These are phyloP conservation scores for Plantago rigida DNA, from an alignment of 305 asterid genomes.

Conservation along the genomic window DNA sequence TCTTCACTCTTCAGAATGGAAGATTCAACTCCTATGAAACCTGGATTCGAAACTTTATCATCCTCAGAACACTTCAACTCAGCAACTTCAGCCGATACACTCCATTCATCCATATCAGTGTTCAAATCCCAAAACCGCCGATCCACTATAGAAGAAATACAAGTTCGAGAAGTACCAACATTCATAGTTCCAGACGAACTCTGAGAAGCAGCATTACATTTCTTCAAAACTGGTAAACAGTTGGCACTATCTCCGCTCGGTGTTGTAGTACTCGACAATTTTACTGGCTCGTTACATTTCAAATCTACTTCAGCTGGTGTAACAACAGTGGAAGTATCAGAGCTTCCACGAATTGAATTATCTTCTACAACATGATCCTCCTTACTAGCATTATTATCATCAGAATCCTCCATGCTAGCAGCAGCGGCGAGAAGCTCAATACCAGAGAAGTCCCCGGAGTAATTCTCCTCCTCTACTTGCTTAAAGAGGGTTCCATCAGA, in stretches of 20 bases:
- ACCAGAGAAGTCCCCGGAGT: slow-evolving; percentile 62
- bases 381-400: slow-evolving; percentile 27
- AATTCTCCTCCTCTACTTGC: slow-evolving; percentile 21
- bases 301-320: slow-evolving; percentile 21
- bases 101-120: slow-evolving; percentile 72
- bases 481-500: slow-evolving; percentile 26
- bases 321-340: slow-evolving; percentile 27
- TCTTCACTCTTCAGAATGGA: slow-evolving; percentile 27
- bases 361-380: slow-evolving; percentile 30
- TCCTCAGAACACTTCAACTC: slow-evolving; percentile 24
- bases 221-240: slow-evolving; percentile 20
- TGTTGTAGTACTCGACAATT: slow-evolving; percentile 15
- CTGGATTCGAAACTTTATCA: slow-evolving; percentile 11
- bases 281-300: slow-evolving; percentile 12
- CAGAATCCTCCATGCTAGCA: slow-evolving; percentile 48
- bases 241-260: slow-evolving; percentile 27
- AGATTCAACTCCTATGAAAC: slow-evolving; percentile 14
- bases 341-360: slow-evolving; percentile 27
- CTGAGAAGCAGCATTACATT: slow-evolving; percentile 25
- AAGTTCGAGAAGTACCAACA: slow-evolving; percentile 19
- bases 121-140: slow-evolving; percentile 75
- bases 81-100: slow-evolving; percentile 36
- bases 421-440: slow-evolving; percentile 81
- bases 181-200: slow-evolving; percentile 29
- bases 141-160: slow-evolving; percentile 43